Evolutionary conservation across 1,284 basidiomycete species (phyloP), one percentile per base, ranked within the genome.

Genomic region (Phylloboletellus chloephorus): DNA sequence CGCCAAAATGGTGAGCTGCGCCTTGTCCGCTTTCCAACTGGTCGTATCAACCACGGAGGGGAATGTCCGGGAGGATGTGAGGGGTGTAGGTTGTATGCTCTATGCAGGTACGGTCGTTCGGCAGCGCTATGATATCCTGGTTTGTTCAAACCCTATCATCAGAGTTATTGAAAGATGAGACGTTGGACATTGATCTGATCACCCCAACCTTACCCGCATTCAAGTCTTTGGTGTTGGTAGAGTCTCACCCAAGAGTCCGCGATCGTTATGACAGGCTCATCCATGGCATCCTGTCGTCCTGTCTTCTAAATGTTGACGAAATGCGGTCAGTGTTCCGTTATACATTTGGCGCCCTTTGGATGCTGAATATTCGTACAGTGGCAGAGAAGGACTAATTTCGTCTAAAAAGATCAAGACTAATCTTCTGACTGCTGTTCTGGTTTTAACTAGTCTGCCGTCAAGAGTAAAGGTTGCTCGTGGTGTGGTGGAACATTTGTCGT

Each of bases 361-460:
- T 38, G 11, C 31, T 49, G 13, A 41, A 11, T 20, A 15, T 16
- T 29, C 49, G 10, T 22, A 11, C 52, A 93, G 91, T 41, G 82
- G 87, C 7, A 79, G 92, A 33, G 74, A 82, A 44, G 94, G 93
- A 3, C 54, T 73, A 0, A 79, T 88, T 8, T 87, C 88, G 2
- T 67, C 76, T 7, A 79, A 83, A 64, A 97, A 97, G 67, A 76
- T 89, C 61, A 94, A 91, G 65, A 90, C 85, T 61, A 97, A 96
- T 63, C 73, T 98, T 44, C 67, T 98, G 12, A 88, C 91, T 0
- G 73, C 84, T 0, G 91, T 91, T 3, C 74, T 98, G 6, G 74
- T 97, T 39, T 63, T 98, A 28, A 96, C 94, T 0, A 77, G 85
- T 10, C 67, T 93, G 2, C 87, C 91, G 1, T 52, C 77, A 1